Percentiles rank a stretch among this genome's conserved stretches.
Evolutionary conservation across 768 basidiomycete genomes (phyloP).

Genomic region (Strobilomyces echinocephalus): DNA sequence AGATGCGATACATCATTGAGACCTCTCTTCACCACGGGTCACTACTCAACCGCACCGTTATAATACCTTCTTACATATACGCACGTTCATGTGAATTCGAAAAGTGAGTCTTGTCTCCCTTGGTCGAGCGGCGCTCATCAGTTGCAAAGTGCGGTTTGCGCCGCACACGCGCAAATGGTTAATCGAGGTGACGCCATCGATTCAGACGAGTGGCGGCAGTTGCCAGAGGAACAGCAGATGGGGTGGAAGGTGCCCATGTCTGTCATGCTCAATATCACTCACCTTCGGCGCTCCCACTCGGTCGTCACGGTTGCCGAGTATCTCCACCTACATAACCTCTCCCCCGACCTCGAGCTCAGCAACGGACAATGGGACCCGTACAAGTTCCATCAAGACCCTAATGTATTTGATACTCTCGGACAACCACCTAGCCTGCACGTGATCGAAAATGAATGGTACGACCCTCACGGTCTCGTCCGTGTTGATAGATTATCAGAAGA

Average conservation of each 20-base stretch:
- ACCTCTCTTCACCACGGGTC: slow-evolving; percentile 40
- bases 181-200: slow-evolving; percentile 42
- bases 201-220: slow-evolving; percentile 38
- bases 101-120: slow-evolving; percentile 11
- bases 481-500: slow-evolving; percentile 35
- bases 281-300: slow-evolving; percentile 34
- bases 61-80: slow-evolving; percentile 44
- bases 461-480: slow-evolving; percentile 33
- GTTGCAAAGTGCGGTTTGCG: slow-evolving; percentile 30
- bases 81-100: slow-evolving; percentile 40
- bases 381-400: slow-evolving; percentile 30
- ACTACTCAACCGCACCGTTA: slow-evolving; percentile 39
- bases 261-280: slow-evolving; percentile 40
- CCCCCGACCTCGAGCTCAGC: slow-evolving; percentile 31
- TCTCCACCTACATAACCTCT: slow-evolving; percentile 36
- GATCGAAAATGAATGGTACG: slow-evolving; percentile 40
- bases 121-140: background rate
- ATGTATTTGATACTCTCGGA: slow-evolving; percentile 21
- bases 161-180: slow-evolving; percentile 40
- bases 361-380: slow-evolving; percentile 38
- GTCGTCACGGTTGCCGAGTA: slow-evolving; percentile 42
- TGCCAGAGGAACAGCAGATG: slow-evolving; percentile 35
- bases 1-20: slow-evolving; percentile 49
- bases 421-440: slow-evolving; percentile 26
- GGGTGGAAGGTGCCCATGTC: slow-evolving; percentile 34